Percentiles rank a stretch among this genome's conserved stretches.
Evolutionary conservation across 352 stramenopile species (phyloP).

Genomic region (Plasmopara halstedii): DNA sequence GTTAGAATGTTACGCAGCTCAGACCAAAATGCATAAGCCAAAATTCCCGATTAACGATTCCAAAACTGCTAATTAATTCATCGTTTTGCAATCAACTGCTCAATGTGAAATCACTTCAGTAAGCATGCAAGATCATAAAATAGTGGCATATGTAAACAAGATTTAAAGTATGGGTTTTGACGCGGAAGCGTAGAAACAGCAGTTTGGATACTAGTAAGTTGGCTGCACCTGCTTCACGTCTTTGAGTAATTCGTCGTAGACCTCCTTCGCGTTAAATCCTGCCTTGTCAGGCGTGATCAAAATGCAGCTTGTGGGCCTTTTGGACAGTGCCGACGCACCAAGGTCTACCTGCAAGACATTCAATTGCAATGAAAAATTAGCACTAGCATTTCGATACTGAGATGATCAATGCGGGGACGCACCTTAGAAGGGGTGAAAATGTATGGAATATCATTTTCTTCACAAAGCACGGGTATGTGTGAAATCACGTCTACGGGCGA

Average conservation of each 20-base stretch:
- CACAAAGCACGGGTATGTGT: slow-evolving; percentile 97
- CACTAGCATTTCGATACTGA: not conserved
- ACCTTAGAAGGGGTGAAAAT: slow-evolving; percentile 96
- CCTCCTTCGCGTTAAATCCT: slow-evolving; percentile 83
- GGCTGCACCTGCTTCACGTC: slow-evolving; percentile 86
- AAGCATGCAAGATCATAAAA: too few species aligned
- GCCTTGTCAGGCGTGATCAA: slow-evolving; percentile 92
- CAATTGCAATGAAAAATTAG: slow-evolving; percentile 11
- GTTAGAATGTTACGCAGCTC: too few species aligned
- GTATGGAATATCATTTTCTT: slow-evolving; percentile 99
- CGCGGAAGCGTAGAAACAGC: too few species aligned
- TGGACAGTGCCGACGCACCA: slow-evolving; percentile 94
- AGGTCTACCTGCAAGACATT: slow-evolving; percentile 65
- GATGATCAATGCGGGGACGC: slow-evolving; percentile 9
- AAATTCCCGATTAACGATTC: too few species aligned
- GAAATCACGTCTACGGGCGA: slow-evolving; percentile 99
- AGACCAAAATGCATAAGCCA: too few species aligned
- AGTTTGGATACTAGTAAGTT: slow-evolving; percentile 51
- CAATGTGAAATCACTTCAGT: too few species aligned
- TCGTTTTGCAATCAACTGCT: too few species aligned
- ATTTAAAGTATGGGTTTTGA: not conserved
- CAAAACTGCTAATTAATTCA: too few species aligned
- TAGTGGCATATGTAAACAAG: not conserved
- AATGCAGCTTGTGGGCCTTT: slow-evolving; percentile 98
- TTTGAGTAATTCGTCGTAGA: slow-evolving; percentile 85